Evolutionary conservation across 208 protist genomes (phyloP).

Genomic region (Trichomonas tenax): DNA sequence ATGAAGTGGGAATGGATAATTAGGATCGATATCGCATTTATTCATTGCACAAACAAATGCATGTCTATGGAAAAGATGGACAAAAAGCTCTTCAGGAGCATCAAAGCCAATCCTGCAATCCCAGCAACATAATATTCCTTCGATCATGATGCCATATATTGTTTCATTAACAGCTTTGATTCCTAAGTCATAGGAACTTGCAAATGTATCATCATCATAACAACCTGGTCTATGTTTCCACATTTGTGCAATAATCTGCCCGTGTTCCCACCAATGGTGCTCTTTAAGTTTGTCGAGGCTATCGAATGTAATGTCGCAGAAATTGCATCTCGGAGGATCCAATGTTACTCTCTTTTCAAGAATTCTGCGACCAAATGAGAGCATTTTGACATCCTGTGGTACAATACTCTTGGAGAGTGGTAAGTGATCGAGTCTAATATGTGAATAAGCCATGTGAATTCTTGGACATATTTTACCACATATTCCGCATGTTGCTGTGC

Average conservation of each 20-base stretch:
- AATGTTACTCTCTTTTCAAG: background rate
- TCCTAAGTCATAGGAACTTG: background rate
- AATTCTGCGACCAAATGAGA: background rate
- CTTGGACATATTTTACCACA: background rate
- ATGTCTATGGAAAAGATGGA: background rate
- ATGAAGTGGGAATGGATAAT: background rate
- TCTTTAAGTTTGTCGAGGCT: background rate
- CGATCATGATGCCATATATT: background rate
- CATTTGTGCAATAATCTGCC: background rate
- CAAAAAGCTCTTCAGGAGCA: background rate
- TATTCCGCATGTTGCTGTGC: background rate
- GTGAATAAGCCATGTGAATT: background rate
- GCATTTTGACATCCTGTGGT: background rate
- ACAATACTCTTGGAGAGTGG: background rate
- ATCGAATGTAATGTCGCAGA: background rate
- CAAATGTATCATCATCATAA: background rate
- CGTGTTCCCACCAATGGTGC: background rate
- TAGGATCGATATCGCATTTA: background rate
- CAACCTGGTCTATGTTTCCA: background rate
- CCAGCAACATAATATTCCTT: background rate
- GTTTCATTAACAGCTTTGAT: background rate
- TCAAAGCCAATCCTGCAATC: background rate
- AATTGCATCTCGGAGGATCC: background rate
- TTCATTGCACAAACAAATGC: background rate
- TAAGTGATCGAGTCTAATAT: background rate